Evolutionary conservation across 2,329 filamentous ascomycete genomes (phyloP).

Genomic region (Fusarium lateritium): DNA sequence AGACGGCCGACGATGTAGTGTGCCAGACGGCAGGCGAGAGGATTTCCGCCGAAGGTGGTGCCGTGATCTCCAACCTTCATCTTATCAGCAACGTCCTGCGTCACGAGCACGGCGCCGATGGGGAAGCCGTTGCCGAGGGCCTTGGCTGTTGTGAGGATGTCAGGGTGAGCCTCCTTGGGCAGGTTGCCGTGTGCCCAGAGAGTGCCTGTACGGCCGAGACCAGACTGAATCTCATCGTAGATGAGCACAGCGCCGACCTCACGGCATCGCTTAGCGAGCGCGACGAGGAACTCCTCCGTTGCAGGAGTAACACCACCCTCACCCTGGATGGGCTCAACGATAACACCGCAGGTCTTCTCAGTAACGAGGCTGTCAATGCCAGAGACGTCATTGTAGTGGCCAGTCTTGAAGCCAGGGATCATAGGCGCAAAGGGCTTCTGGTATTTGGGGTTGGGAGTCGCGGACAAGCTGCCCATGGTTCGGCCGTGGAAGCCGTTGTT

Average conservation of each 20-base stretch:
- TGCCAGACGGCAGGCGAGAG: conserved; percentile 85
- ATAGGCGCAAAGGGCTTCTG: conserved; percentile 95
- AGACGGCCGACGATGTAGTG: conserved; percentile 88
- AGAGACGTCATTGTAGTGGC: conserved; percentile 85
- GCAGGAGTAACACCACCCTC: conserved; percentile 94
- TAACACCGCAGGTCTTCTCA: conserved; percentile 90
- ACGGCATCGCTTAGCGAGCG: conserved; percentile 86
- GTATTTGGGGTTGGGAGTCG: conserved; percentile 98
- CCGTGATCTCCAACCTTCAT: conserved; percentile 83
- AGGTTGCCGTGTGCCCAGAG: conserved; percentile 90
- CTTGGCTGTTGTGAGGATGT: conserved; percentile 95
- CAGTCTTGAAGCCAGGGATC: conserved; percentile 93
- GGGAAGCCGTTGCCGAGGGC: conserved; percentile 97
- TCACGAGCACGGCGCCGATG: conserved; percentile 78
- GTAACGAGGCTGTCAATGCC: conserved; percentile 82
- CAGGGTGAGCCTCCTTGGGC: conserved; percentile 86
- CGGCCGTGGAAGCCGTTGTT: conserved; percentile 94
- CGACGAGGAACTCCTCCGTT: conserved; percentile 84
- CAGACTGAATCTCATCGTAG: conserved; percentile 98
- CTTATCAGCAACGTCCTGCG: conserved; percentile 57
- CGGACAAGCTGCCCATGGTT: conserved; percentile 95
- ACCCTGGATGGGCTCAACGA: conserved; percentile 97
- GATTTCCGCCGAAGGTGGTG: conserved; percentile 95
- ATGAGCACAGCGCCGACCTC: conserved; percentile 91
- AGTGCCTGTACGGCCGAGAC: conserved; percentile 86